Evolutionary conservation across 495 filamentous ascomycete species (phyloP).

Genomic region (Thermochaetoides thermophila): DNA sequence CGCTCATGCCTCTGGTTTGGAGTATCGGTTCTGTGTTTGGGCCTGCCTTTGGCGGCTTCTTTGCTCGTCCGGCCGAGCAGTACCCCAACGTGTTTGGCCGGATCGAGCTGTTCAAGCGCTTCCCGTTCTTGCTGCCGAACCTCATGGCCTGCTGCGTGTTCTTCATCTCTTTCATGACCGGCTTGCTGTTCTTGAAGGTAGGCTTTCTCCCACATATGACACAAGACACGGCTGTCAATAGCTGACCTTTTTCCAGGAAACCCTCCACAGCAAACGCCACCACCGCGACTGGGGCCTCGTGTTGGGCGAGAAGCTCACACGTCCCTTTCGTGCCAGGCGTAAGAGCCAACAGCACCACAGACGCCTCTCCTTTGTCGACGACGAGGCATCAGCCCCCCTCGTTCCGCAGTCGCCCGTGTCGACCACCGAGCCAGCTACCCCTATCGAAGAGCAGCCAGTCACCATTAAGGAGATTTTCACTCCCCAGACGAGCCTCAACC

Average conservation of each 20-base stretch:
- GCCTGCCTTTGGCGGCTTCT: slow-evolving; percentile 70
- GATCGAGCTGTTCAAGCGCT: slow-evolving; percentile 50
- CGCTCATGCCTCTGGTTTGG: slow-evolving; percentile 74
- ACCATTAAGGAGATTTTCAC: slow-evolving; percentile 56
- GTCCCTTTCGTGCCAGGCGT: slow-evolving; percentile 20
- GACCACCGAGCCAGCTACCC: slow-evolving; percentile 6
- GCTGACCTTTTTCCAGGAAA: slow-evolving; percentile 39
- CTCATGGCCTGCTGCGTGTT: slow-evolving; percentile 59
- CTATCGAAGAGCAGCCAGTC: slow-evolving; percentile 16
- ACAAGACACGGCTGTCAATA: slow-evolving; percentile 1
- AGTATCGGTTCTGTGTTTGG: slow-evolving; percentile 77
- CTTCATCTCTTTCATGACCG: slow-evolving; percentile 53
- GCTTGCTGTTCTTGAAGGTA: slow-evolving; percentile 51
- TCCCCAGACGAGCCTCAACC: slow-evolving; percentile 57
- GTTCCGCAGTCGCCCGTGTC: slow-evolving; percentile 20
- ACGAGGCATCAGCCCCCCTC: slow-evolving; percentile 28
- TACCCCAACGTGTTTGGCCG: slow-evolving; percentile 50
- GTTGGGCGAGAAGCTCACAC: slow-evolving; percentile 41
- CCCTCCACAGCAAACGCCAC: slow-evolving; percentile 48
- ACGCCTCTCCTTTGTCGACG: slow-evolving; percentile 27
- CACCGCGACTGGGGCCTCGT: slow-evolving; percentile 52
- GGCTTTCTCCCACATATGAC: slow-evolving; percentile 5
- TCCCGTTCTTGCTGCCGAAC: slow-evolving; percentile 75
- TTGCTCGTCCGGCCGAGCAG: slow-evolving; percentile 64
- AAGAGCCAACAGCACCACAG: slow-evolving; percentile 17